These are phyloP conservation scores for Kalmanozyma brasiliensis DNA, from an alignment of 1,284 basidiomycete genomes.

Conservation along the genomic window DNA sequence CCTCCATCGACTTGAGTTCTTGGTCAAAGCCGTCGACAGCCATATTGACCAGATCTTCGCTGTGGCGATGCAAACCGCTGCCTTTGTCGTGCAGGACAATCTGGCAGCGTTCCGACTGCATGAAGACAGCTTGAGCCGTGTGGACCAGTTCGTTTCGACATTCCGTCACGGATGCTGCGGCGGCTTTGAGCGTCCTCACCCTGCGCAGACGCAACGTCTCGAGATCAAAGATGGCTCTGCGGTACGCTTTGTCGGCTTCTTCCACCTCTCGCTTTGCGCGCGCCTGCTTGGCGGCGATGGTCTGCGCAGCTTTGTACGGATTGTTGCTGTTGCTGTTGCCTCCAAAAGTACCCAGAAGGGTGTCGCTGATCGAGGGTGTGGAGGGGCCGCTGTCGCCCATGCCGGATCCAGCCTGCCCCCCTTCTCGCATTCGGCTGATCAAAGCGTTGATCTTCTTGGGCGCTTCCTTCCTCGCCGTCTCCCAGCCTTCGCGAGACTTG, in stretches of 20 bases:
- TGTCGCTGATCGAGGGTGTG: conserved; percentile 31
- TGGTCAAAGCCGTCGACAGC: conserved; percentile 79
- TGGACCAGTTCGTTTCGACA: conserved; percentile 81
- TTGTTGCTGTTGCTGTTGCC: conserved; percentile 17
- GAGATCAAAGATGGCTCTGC: conserved; percentile 88
- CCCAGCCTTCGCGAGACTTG: conserved; percentile 62
- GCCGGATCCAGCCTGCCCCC: conserved; percentile 20
- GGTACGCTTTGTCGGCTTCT: conserved; percentile 84
- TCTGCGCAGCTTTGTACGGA: conserved; percentile 46
- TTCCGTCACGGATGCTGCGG: conserved; percentile 82
- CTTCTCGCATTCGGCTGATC: conserved; percentile 63
- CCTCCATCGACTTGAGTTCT: conserved; percentile 73
- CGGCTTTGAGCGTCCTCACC: conserved; percentile 83
- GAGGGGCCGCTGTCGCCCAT: conserved; percentile 13
- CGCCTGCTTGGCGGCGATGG: conserved; percentile 56
- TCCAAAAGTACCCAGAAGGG: conserved; percentile 30
- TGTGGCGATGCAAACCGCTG: conserved; percentile 55
- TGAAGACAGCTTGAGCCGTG: conserved; percentile 70
- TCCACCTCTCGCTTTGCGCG: conserved; percentile 61
- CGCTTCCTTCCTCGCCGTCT: conserved; percentile 60
- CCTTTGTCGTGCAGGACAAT: conserved; percentile 45
- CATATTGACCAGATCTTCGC: conserved; percentile 74
- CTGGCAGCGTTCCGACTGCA: conserved; percentile 50
- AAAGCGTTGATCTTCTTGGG: conserved; percentile 64
- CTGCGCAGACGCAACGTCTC: conserved; percentile 84